These are phyloP conservation scores for Komagataella kurtzmanii DNA, from an alignment of 805 yeast genomes.

Conservation along the genomic window DNA sequence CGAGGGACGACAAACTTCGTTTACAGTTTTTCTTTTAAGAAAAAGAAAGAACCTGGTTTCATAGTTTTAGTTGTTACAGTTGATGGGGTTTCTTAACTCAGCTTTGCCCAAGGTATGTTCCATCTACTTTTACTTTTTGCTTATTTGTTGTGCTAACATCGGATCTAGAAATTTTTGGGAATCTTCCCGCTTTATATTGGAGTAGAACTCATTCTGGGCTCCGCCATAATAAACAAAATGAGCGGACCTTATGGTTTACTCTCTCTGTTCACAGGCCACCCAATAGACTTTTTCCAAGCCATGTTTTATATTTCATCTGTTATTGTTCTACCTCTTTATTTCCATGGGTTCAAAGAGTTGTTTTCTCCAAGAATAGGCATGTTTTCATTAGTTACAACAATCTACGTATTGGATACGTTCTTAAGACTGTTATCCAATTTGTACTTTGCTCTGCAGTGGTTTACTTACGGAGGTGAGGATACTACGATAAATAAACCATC, in stretches of 20 bases:
- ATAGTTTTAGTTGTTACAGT: not conserved
- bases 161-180: slow-evolving; percentile 45
- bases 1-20: slow-evolving; percentile 5
- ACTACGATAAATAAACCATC: not conserved
- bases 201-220: slow-evolving; percentile 66
- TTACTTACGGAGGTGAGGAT: slow-evolving; percentile 12
- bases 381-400: slow-evolving; percentile 46
- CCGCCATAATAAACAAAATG: slow-evolving; percentile 75
- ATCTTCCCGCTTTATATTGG: slow-evolving; percentile 73
- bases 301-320: slow-evolving; percentile 56
- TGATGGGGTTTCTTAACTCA: not conserved
- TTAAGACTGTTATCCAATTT: slow-evolving; percentile 56
- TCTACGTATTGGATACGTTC: slow-evolving; percentile 56
- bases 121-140: not conserved
- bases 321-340: slow-evolving; percentile 47
- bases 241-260: slow-evolving; percentile 81
- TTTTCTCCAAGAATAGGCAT: slow-evolving; percentile 43
- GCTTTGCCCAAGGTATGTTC: not conserved
- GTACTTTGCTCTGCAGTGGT: slow-evolving; percentile 71
- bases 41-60: not conserved
- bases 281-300: slow-evolving; percentile 75
- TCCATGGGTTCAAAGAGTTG: slow-evolving; percentile 40
- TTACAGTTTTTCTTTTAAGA: not conserved
- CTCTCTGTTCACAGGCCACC: slow-evolving; percentile 83
- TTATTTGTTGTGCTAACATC: not conserved